phyloP scores from a whole-genome alignment of 2,329 filamentous ascomycete species.

The Chaetothyriales sp. region DNA sequence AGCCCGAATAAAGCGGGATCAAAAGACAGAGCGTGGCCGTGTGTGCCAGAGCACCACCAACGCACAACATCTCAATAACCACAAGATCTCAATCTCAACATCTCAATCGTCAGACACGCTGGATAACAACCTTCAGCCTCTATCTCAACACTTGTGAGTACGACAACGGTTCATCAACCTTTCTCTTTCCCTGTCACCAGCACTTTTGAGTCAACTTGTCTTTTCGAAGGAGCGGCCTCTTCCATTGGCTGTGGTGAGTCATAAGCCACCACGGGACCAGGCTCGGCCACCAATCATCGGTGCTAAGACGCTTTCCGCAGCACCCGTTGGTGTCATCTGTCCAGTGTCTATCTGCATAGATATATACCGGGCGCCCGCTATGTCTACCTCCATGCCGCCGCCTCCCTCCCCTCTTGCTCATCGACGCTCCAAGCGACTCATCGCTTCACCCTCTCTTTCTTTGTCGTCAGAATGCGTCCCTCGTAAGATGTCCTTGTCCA shows the following conservation, averaged over 20 bases:
- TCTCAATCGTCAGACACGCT: neutral
- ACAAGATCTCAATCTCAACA: no score
- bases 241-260: neutral
- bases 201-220: neutral
- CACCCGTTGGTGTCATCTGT: neutral
- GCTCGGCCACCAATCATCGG: neutral
- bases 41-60: neutral
- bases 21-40: neutral
- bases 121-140: neutral
- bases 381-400: conserved; percentile 15
- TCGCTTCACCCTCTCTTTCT: conserved; percentile 13
- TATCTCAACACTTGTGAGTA: neutral
- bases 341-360: neutral
- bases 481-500: conserved; percentile 46
- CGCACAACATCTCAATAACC: neutral
- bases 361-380: conserved; percentile 3
- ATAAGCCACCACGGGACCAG: neutral
- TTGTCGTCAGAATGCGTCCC: conserved; percentile 16
- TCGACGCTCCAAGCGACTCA: conserved; percentile 17
- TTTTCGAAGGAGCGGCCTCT: neutral
- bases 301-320: neutral
- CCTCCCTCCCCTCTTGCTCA: conserved; percentile 18
- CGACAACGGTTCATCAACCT: neutral
- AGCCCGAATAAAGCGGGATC: no score
- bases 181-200: neutral